Evolutionary conservation across 306 rosid genomes (phyloP), one percentile per base, ranked within the genome.

Genomic region (Quercus bicolor): DNA sequence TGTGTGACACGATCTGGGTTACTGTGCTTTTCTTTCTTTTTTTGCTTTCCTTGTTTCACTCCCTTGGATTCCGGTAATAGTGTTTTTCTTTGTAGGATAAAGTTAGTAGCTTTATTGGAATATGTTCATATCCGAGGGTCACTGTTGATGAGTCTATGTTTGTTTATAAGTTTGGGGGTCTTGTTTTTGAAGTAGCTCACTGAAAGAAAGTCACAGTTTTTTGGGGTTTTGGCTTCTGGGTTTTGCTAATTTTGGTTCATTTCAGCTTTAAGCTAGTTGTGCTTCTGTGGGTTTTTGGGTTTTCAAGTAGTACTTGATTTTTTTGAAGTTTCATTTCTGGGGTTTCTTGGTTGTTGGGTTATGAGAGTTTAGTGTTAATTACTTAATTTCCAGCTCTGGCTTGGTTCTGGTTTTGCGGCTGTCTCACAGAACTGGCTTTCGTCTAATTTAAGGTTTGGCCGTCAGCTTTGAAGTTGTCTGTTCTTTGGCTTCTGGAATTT

Each of bases 31-130:
- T 10, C 81, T 79, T 70, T 75, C 26, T 23, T 34, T 10, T 34
- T 68, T 48, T 56, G 78, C 80, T 85, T 81, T 68, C 70, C 86
- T 77, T 79, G 80, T 86, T 86, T 85, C 55, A 24, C 82, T 80
- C 43, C 87, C 91, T 89, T 83, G 89, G 91, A 86, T 90, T 86
- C 88, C 70, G 87, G 78, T 80, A 34, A 19, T 43, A 57, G 74
- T 81, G 84, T 83, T 83, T 83, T 74, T 83, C 61, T 64, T 48
- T 48, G 53, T 11, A 48, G 72, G 56, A 34, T 53, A 82, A 86
- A 86, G 83, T 79, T 76, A 77, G 72, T 79, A 14, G 56, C 87
- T 89, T 90, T 88, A 77, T 90, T 83, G 85, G 86, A 84, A 64
- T 89, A 76, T 88, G 80, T 26, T 81, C 78, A 81, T 78, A 21